phyloP scores from a whole-genome alignment of 306 rosid genomes.

The Fragaria ananassa region DNA sequence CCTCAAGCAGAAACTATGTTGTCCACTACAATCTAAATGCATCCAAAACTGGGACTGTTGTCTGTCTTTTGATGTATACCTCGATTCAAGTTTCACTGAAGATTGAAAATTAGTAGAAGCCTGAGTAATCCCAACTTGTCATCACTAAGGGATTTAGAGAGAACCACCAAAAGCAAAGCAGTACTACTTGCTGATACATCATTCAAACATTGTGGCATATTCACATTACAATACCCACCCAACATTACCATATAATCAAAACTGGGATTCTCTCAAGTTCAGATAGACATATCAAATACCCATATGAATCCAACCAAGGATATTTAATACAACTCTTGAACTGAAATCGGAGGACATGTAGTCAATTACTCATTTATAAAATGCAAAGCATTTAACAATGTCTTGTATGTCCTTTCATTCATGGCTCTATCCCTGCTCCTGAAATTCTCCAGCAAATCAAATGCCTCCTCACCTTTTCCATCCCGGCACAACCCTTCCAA shows the following conservation, averaged over 20 bases:
- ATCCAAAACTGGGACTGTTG: not conserved
- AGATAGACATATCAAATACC: not conserved
- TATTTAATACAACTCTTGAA: slow-evolving; percentile 4
- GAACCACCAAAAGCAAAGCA: not conserved
- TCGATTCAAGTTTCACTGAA: not conserved
- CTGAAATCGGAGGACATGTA: not conserved
- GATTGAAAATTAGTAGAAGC: not conserved
- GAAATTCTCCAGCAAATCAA: slow-evolving; percentile 64
- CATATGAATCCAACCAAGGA: slow-evolving; percentile 4
- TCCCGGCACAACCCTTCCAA: slow-evolving; percentile 74
- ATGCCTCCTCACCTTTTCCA: slow-evolving; percentile 58
- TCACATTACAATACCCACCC: not conserved
- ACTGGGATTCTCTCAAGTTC: not conserved
- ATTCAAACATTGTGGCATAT: not conserved
- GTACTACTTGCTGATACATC: not conserved
- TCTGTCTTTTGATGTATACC: not conserved
- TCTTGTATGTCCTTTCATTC: slow-evolving; percentile 50
- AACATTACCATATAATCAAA: not conserved
- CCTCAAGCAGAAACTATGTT: not conserved
- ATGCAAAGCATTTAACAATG: slow-evolving; percentile 59
- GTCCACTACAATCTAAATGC: not conserved
- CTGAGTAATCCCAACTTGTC: slow-evolving; percentile 7
- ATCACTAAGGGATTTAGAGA: not conserved
- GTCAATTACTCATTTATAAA: slow-evolving; percentile 23
- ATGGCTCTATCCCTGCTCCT: slow-evolving; percentile 53